These are phyloP conservation scores for Phylloporus scabripes DNA, from an alignment of 768 basidiomycete species.

Conservation along the genomic window DNA sequence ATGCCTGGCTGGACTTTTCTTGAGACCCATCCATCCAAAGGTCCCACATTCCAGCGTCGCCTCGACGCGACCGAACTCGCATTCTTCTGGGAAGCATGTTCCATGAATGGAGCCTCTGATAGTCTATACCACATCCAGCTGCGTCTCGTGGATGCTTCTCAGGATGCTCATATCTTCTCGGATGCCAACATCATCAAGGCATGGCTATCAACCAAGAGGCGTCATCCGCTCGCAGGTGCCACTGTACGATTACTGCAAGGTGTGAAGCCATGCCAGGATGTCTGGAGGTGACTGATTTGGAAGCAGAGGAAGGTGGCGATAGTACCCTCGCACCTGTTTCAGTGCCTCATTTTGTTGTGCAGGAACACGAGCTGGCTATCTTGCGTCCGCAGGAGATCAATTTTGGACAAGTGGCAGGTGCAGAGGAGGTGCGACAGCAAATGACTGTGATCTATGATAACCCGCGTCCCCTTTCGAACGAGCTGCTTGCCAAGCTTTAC, in stretches of 20 bases:
- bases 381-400: conserved; percentile 19
- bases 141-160: background rate
- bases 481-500: background rate
- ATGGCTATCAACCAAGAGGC: conserved; percentile 1
- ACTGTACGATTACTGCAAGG: background rate
- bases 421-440: background rate
- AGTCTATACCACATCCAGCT: background rate
- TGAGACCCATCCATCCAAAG: background rate
- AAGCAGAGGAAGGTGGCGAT: background rate
- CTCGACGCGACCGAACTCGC: background rate
- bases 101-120: background rate
- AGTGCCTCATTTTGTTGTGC: background rate
- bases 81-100: background rate
- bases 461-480: background rate
- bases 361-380: conserved; percentile 23
- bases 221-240: background rate
- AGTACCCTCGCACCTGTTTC: background rate
- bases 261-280: background rate
- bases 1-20: background rate
- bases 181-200: background rate
- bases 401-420: background rate
- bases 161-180: background rate
- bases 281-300: background rate
- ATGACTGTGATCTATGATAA: background rate
- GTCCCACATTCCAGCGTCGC: background rate